Percentiles rank a stretch among this genome's conserved stretches.
Conservation (phyloP, 2,329 filamentous ascomycete species). For the Penicillium crustosum region DNA sequence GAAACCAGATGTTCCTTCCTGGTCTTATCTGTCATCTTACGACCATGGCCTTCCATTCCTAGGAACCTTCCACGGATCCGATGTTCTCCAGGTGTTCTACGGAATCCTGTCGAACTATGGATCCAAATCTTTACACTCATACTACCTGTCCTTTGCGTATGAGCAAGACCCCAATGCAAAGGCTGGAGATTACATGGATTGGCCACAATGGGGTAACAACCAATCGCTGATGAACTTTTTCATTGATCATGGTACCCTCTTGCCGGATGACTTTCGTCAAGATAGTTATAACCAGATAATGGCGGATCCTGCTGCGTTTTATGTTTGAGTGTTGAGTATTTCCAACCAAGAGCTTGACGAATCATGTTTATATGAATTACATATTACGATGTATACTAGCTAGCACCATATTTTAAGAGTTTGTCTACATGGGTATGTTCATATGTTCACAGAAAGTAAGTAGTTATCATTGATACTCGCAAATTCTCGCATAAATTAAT, state of each 20-base stretch:
- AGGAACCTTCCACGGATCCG: constrained; percentile 73
- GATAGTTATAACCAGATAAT: constrained; percentile 46
- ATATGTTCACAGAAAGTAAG: neutral
- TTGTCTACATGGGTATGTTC: no score
- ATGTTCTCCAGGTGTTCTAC: constrained; percentile 68
- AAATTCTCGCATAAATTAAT: neutral
- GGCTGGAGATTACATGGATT: constrained; percentile 44
- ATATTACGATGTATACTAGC: constrained; percentile 1
- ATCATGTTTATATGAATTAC: neutral
- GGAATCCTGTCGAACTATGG: constrained; percentile 64
- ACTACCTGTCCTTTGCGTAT: constrained; percentile 72
- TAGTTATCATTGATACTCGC: neutral
- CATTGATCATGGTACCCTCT: constrained; percentile 36
- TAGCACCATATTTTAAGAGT: accelerated
- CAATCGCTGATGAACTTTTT: constrained; percentile 55
- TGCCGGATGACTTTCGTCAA: constrained; percentile 52
- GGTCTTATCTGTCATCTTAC: constrained; percentile 76
- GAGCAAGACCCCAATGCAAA: constrained; percentile 67
- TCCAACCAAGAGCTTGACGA: neutral
- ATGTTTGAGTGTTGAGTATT: constrained; percentile 20
- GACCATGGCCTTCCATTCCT: constrained; percentile 68
- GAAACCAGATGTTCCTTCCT: constrained; percentile 62
- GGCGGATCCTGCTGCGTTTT: constrained; percentile 23
- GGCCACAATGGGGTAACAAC: constrained; percentile 56
- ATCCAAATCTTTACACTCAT: constrained; percentile 60